Base-by-base conservation (phyloP, 2,329 filamentous ascomycete genomes). In the Trichoderma lentiforme region DNA sequence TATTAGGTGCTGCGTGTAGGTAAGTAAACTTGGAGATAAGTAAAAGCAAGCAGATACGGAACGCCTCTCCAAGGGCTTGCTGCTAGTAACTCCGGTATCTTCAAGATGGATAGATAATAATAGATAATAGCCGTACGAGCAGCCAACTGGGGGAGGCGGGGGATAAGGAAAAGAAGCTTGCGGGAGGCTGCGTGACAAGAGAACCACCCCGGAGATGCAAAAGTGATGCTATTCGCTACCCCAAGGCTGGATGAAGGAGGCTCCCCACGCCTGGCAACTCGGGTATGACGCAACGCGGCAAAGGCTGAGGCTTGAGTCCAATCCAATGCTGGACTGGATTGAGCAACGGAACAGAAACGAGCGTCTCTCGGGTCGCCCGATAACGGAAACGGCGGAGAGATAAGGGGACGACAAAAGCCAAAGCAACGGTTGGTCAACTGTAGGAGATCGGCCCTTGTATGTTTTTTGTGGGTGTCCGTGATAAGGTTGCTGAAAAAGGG, bases 351-450 rank as follows among this genome's bases (percentile, higher is more conserved):
- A 24, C 58, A 30, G 30, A 58, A 58, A 58, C 56, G 43, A 68
- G 57, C 39, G 30, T 64, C 30, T 62, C 26, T 51, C 18, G 58
- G 39, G n/a, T 53, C 43, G 66, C 57, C 66, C 66, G 71, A 70
- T 70, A 72, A 64, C 71, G 71, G 71, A 70, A 71, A 39, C 66
- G 36, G 58, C 43, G 71, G 71, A 70, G 66, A 72, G 71, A 72
- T 72, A 72, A 72, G 60, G 51, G 43, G 26, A 57, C n/a, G 47
- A 51, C 21, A 70, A n/a, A 28, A 34, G 39, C 43, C 24, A 56
- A 21, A 43, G 30, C 47, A 36, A 32, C 58, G 71, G 66, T 70
- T 70, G 71, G 71, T 34, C 71, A 70, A 61, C 24, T 43, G 51
- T 43, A 56, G 39, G 26, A 72, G 71, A 70, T 72, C 71, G 66